Conservation (phyloP, 306 rosid genomes). For the Delonix regia region DNA sequence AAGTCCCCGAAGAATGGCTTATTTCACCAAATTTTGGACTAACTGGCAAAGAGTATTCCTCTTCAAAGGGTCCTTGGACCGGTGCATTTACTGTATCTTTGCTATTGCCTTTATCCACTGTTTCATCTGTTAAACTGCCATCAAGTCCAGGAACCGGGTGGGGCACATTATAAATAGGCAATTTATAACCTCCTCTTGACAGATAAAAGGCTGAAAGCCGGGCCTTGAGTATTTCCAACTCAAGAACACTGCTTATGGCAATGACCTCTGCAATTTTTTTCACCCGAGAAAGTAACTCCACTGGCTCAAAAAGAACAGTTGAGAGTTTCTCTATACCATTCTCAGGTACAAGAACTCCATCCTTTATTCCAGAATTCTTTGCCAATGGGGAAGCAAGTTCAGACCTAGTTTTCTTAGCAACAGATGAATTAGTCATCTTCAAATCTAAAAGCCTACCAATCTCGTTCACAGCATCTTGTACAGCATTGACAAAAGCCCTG, state of each 20-base stretch:
- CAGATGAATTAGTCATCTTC: slow-evolving; percentile 52
- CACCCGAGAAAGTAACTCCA: slow-evolving; percentile 56
- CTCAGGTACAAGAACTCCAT: slow-evolving; percentile 62
- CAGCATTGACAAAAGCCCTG: slow-evolving; percentile 57
- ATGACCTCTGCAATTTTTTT: slow-evolving; percentile 47
- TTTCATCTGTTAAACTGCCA: slow-evolving; percentile 39
- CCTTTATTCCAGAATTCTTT: slow-evolving; percentile 68
- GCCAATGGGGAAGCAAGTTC: slow-evolving; percentile 35
- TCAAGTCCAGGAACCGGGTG: slow-evolving; percentile 67
- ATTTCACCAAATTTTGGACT: slow-evolving; percentile 38
- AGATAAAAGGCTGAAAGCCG: slow-evolving; percentile 57
- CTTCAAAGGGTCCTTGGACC: slow-evolving; percentile 61
- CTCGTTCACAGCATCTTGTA: slow-evolving; percentile 66
- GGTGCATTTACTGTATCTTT: slow-evolving; percentile 47
- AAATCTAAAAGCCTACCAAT: slow-evolving; percentile 54
- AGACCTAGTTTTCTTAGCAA: slow-evolving; percentile 22
- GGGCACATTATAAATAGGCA: slow-evolving; percentile 53
- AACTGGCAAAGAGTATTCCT: slow-evolving; percentile 47
- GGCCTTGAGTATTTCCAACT: slow-evolving; percentile 54
- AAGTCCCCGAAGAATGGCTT: slow-evolving; percentile 25
- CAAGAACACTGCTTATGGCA: slow-evolving; percentile 45
- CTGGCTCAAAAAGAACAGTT: slow-evolving; percentile 42
- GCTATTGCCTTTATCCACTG: slow-evolving; percentile 6
- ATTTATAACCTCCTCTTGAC: slow-evolving; percentile 58
- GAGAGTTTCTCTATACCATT: slow-evolving; percentile 49